Conservation (phyloP, 768 basidiomycete species). For the Polyporus arcularius region DNA sequence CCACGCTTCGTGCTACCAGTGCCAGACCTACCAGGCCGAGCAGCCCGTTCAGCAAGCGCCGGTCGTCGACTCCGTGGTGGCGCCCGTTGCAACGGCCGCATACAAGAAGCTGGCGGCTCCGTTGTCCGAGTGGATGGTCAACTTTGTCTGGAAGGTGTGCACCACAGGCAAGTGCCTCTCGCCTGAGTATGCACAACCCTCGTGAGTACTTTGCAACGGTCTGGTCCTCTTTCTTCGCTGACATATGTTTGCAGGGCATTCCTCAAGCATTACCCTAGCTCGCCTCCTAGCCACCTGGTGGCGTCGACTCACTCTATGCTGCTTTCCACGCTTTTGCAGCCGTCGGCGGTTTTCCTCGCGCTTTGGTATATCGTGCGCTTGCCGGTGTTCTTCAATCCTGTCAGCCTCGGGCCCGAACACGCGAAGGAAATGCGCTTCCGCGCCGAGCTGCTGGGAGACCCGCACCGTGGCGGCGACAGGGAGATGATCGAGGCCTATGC, state of each 20-base stretch:
- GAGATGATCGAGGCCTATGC: constrained; percentile 58
- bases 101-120: constrained; percentile 80
- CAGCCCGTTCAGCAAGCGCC: constrained; percentile 37
- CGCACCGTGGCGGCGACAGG: constrained; percentile 41
- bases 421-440: constrained; percentile 66
- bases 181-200: constrained; percentile 48
- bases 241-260: constrained; percentile 21
- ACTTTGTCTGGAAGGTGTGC: constrained; percentile 82
- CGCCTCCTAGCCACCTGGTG: constrained; percentile 56
- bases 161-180: constrained; percentile 70
- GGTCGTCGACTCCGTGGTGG: constrained; percentile 43
- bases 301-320: constrained; percentile 70
- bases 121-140: constrained; percentile 76
- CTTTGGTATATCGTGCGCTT: constrained; percentile 82
- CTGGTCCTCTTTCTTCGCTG: background rate
- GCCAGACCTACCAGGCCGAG: constrained; percentile 24
- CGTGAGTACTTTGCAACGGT: constrained; percentile 44
- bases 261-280: constrained; percentile 41
- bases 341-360: constrained; percentile 76
- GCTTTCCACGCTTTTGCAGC: constrained; percentile 78
- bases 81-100: constrained; percentile 50
- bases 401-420: constrained; percentile 50
- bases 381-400: constrained; percentile 64
- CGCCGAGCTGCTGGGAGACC: constrained; percentile 59
- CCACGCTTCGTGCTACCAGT: constrained; percentile 31